Evolutionary conservation across 164 flowering plant genomes (phyloP).

Genomic region (Kalanchoe fedtschenkoi): DNA sequence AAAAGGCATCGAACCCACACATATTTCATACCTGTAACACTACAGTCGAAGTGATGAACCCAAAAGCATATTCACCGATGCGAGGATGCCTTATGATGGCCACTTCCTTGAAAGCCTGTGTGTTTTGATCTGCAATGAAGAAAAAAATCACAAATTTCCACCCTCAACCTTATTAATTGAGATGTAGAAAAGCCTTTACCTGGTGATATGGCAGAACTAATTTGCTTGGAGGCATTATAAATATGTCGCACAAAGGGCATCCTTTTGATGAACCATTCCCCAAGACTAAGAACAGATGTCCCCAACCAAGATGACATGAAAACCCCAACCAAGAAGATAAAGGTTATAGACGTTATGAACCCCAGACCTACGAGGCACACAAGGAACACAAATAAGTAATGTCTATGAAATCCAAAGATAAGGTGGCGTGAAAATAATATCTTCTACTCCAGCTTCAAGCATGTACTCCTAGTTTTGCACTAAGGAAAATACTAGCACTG

Average conservation of each 20-base stretch:
- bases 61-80: slow-evolving; percentile 90
- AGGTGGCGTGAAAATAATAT: neutral
- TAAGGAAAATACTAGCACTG: too few relatives aligned
- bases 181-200: slow-evolving; percentile 22
- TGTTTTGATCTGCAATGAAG: slow-evolving; percentile 58
- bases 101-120: slow-evolving; percentile 87
- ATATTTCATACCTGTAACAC: slow-evolving; percentile 33
- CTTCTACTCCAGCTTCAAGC: neutral
- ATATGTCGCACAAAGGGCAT: slow-evolving; percentile 82
- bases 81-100: slow-evolving; percentile 92
- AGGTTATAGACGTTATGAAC: slow-evolving; percentile 60
- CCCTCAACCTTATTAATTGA: neutral
- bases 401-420: neutral
- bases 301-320: slow-evolving; percentile 88
- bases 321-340: slow-evolving; percentile 74
- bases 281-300: slow-evolving; percentile 58
- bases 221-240: slow-evolving; percentile 75
- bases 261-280: slow-evolving; percentile 76
- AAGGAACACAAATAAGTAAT: too few relatives aligned
- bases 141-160: neutral
- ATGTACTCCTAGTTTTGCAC: too few relatives aligned
- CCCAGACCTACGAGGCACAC: slow-evolving; percentile 47
- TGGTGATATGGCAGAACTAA: slow-evolving; percentile 73
- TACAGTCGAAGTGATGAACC: slow-evolving; percentile 78
- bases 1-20: neutral